Conservation (phyloP, 2,329 filamentous ascomycete genomes). For the Colletotrichum sp. region DNA sequence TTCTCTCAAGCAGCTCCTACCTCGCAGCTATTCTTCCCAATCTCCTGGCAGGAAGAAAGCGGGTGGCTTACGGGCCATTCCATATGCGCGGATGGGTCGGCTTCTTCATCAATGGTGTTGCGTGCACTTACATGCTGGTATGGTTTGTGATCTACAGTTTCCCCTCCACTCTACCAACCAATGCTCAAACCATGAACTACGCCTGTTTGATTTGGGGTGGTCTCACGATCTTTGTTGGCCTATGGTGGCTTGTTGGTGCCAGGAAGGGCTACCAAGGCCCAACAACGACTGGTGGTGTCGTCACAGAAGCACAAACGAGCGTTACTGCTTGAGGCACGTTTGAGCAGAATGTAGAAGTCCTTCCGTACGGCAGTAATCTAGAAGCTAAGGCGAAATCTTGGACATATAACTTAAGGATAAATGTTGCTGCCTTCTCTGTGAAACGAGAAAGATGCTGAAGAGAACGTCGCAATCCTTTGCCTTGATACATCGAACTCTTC, state of each 20-base stretch:
- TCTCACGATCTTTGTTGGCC: constrained; percentile 39
- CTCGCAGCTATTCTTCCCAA: constrained; percentile 67
- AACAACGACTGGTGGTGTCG: constrained; percentile 14
- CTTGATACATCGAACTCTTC: background rate
- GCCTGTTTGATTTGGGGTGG: constrained; percentile 48
- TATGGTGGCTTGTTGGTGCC: constrained; percentile 45
- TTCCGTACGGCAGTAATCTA: background rate
- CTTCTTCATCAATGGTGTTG: constrained; percentile 55
- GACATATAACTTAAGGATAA: background rate
- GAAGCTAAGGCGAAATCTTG: background rate
- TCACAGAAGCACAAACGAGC: background rate
- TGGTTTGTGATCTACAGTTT: constrained; percentile 71
- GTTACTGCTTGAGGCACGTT: background rate
- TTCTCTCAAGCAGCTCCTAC: constrained; percentile 56
- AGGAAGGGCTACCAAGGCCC: constrained; percentile 25
- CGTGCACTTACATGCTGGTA: constrained; percentile 62
- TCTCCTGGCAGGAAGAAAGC: constrained; percentile 45
- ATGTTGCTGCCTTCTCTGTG: background rate
- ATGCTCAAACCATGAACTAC: constrained; percentile 59
- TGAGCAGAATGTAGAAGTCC: background rate
- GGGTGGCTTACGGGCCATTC: constrained; percentile 59
- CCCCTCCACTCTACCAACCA: constrained; percentile 51
- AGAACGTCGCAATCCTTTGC: background rate
- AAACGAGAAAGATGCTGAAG: background rate
- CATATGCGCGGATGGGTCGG: constrained; percentile 53